These are phyloP conservation scores for Aspergillus indologenus DNA, from an alignment of 495 filamentous ascomycete species.

Conservation along the genomic window DNA sequence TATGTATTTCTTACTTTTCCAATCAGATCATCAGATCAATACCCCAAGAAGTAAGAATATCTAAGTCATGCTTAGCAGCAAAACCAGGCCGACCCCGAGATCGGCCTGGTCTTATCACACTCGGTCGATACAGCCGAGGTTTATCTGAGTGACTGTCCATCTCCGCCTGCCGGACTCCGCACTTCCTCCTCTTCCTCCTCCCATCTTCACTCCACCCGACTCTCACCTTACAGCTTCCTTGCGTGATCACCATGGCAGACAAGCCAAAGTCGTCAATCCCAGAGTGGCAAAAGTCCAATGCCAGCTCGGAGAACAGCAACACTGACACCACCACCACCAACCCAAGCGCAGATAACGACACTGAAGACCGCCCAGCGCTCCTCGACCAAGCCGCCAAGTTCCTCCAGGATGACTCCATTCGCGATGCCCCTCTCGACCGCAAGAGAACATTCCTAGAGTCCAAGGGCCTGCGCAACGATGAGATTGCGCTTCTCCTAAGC, in stretches of 20 bases:
- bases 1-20: no score
- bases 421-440: slow-evolving; percentile 62
- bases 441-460: slow-evolving; percentile 75
- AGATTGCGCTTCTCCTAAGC: slow-evolving; percentile 66
- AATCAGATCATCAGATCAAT: no score
- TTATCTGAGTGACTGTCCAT: background rate
- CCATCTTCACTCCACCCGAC: background rate
- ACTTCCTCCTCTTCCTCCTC: slow-evolving; percentile 3
- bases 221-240: background rate
- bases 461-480: slow-evolving; percentile 68
- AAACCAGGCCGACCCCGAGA: background rate
- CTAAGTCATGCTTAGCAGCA: no score
- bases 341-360: background rate
- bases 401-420: slow-evolving; percentile 75
- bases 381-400: slow-evolving; percentile 74
- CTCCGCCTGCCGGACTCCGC: slow-evolving; percentile 8
- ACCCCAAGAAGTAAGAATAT: no score
- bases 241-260: slow-evolving; percentile 37
- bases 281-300: slow-evolving; percentile 42
- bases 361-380: slow-evolving; percentile 36
- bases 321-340: background rate
- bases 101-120: background rate
- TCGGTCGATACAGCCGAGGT: slow-evolving; percentile 33
- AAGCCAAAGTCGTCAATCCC: slow-evolving; percentile 43
- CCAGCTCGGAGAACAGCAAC: slow-evolving; percentile 3